These are phyloP conservation scores for Coemansia sp. DNA, from an alignment of 192 early-diverging fungal genomes.

Conservation along the genomic window DNA sequence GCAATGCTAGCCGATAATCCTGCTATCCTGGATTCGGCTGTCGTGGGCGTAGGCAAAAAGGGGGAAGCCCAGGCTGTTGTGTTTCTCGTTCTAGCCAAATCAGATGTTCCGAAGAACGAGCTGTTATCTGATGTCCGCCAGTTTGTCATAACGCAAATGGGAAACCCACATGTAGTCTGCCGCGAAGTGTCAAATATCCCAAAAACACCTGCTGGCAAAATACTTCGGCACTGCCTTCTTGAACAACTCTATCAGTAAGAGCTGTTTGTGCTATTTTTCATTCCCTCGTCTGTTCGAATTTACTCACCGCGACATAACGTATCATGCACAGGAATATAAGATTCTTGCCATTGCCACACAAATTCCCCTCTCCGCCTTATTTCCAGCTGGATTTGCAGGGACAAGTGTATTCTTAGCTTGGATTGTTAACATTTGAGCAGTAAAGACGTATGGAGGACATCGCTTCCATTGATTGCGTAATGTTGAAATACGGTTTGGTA, in stretches of 20 bases:
- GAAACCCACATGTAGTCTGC: constrained; percentile 16
- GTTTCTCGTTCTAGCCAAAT: constrained; percentile 12
- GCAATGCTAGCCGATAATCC: constrained; percentile 64
- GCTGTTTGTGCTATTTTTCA: background rate
- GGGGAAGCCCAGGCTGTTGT: constrained; percentile 14
- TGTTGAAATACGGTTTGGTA: too few species aligned
- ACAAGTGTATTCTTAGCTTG: too few species aligned
- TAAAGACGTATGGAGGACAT: too few species aligned
- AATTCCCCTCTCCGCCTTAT: too few species aligned
- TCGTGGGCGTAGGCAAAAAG: constrained; percentile 52
- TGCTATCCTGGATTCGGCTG: constrained; percentile 65
- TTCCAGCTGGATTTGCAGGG: too few species aligned
- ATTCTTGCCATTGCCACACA: too few species aligned
- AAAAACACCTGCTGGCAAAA: constrained; percentile 33
- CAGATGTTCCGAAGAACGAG: background rate
- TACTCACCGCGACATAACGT: too few species aligned
- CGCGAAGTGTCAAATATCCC: constrained; percentile 17
- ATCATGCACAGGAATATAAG: too few species aligned
- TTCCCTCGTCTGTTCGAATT: background rate
- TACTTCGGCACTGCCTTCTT: constrained; percentile 10
- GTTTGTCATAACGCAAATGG: constrained; percentile 9
- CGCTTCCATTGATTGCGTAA: too few species aligned
- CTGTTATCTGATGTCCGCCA: constrained; percentile 10
- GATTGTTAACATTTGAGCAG: too few species aligned
- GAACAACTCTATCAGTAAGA: background rate